phyloP scores from a whole-genome alignment of 179 eudicot species.

The Silene noctiflora region DNA sequence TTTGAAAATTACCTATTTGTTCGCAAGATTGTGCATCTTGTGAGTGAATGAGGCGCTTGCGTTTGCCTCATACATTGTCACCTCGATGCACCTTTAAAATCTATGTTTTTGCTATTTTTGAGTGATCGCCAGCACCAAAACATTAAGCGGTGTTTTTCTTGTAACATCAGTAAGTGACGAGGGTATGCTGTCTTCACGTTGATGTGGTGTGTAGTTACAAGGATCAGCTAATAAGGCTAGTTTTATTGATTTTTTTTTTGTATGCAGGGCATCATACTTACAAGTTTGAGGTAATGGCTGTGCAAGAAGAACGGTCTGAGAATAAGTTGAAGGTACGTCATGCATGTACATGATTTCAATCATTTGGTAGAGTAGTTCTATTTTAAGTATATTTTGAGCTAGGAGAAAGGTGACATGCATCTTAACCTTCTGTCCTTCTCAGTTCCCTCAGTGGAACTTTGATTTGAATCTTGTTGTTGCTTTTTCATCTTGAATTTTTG shows the following conservation, averaged over 20 bases:
- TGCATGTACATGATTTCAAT: constrained; percentile 17
- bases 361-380: constrained; percentile 2
- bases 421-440: background rate
- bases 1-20: too few species aligned
- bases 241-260: constrained; percentile 11
- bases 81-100: background rate
- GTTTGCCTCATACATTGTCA: too few species aligned
- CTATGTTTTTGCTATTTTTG: background rate
- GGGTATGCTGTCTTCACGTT: background rate
- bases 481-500: background rate
- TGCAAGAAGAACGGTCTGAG: constrained; percentile 34
- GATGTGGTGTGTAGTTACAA: constrained; percentile 2
- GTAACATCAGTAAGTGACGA: background rate
- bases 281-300: constrained; percentile 61
- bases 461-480: background rate
- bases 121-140: background rate
- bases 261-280: constrained; percentile 47
- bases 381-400: background rate
- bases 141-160: background rate
- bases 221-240: background rate
- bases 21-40: too few species aligned
- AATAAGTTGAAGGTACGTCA: constrained; percentile 50
- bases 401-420: background rate
- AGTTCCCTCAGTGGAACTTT: background rate
- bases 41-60: too few species aligned